phyloP scores from a whole-genome alignment of 2,329 filamentous ascomycete genomes.

The Colletotrichum chlorophyti region DNA sequence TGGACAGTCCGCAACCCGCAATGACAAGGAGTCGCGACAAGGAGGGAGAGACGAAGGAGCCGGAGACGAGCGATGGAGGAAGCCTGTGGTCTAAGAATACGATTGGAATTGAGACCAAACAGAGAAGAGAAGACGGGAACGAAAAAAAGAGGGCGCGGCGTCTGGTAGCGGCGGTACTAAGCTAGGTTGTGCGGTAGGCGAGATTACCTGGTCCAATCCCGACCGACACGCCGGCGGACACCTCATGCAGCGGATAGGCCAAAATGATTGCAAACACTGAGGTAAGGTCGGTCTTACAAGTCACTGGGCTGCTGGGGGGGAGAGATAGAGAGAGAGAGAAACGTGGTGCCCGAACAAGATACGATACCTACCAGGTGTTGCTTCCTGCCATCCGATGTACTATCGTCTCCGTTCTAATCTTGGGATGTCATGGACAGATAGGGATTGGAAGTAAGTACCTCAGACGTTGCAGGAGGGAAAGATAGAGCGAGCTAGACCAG shows the following conservation, averaged over 20 bases:
- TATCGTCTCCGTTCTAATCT: not conserved
- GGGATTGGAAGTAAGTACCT: too few relatives aligned
- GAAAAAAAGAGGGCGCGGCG: not conserved
- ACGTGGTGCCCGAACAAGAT: not conserved
- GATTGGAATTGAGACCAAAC: too few relatives aligned
- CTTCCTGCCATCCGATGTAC: too few relatives aligned
- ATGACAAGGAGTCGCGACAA: constrained; percentile 6
- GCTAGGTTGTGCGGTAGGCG: constrained; percentile 25
- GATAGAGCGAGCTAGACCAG: too few relatives aligned
- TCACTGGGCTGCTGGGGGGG: too few relatives aligned
- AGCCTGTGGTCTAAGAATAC: too few relatives aligned
- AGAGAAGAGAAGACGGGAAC: not conserved
- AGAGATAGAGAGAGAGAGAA: too few relatives aligned
- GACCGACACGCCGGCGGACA: too few relatives aligned
- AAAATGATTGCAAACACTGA: too few relatives aligned
- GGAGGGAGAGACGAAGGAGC: too few relatives aligned
- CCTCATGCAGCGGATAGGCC: too few relatives aligned
- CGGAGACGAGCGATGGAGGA: not conserved
- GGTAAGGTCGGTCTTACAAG: too few relatives aligned
- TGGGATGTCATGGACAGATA: constrained; percentile 1
- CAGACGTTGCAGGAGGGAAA: not conserved
- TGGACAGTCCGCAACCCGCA: constrained; percentile 11
- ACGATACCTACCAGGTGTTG: not conserved
- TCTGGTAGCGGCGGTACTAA: constrained; percentile 11
- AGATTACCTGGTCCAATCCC: constrained; percentile 16